Conservation (phyloP, 306 rosid genomes). For the Pyrus betulifolia region DNA sequence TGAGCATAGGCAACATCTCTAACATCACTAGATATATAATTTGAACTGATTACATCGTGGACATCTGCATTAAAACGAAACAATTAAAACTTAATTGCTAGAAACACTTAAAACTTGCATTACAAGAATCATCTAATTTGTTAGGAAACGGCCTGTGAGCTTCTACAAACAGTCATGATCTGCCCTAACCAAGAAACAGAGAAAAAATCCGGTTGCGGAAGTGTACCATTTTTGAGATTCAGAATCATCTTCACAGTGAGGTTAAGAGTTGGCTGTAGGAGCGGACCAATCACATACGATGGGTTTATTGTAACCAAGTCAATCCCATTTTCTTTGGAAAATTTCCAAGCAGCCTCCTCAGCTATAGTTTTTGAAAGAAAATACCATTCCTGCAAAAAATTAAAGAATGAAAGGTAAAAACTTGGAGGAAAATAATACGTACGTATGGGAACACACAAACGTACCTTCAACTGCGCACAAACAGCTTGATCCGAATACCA, state of each 20-base stretch:
- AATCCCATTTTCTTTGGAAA: slow-evolving; percentile 20
- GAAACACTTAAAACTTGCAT: background rate
- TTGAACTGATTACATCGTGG: background rate
- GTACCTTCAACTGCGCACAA: slow-evolving; percentile 21
- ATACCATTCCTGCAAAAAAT: slow-evolving; percentile 16
- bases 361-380: slow-evolving; percentile 22
- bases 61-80: background rate
- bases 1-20: slow-evolving; percentile 24
- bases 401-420: no score
- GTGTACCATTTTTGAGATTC: slow-evolving; percentile 8
- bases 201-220: background rate
- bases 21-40: slow-evolving; percentile 5
- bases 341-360: slow-evolving; percentile 33
- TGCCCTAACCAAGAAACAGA: background rate
- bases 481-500: slow-evolving; percentile 21
- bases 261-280: slow-evolving; percentile 23
- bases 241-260: background rate
- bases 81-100: no score
- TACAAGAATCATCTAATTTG: background rate
- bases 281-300: slow-evolving; percentile 20
- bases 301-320: slow-evolving; percentile 24
- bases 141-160: no score
- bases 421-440: no score
- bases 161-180: no score
- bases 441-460: background rate